phyloP scores from a whole-genome alignment of 1,284 basidiomycete species.

The Phellopilus nigrolimitatus region DNA sequence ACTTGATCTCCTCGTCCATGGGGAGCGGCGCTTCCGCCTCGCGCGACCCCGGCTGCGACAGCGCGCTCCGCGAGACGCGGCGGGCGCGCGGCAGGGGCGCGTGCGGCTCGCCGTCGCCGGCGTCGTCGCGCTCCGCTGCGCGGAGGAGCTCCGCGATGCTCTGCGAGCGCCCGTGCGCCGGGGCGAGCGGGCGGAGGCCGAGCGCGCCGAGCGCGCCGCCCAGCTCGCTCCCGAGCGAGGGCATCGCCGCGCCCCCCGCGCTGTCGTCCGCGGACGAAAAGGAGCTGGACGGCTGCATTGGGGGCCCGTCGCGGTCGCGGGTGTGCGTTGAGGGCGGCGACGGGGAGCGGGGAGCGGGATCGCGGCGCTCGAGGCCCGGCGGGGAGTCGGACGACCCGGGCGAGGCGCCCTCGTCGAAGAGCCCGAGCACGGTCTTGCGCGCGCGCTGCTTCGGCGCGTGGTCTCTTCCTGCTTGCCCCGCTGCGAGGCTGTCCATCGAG shows the following conservation, averaged over 20 bases:
- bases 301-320: too few species aligned
- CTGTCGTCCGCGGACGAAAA: background rate
- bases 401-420: slow-evolving; percentile 43
- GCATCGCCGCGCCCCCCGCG: slow-evolving; percentile 19
- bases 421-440: slow-evolving; percentile 58
- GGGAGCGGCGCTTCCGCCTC: background rate
- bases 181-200: slow-evolving; percentile 35
- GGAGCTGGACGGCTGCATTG: background rate
- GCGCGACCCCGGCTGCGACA: background rate
- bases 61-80: background rate
- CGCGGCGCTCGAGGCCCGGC: slow-evolving; percentile 13
- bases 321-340: background rate
- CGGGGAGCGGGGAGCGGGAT: background rate
- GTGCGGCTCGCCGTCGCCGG: slow-evolving; percentile 10
- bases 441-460: slow-evolving; percentile 18
- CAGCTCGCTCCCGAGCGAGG: slow-evolving; percentile 57
- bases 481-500: slow-evolving; percentile 10
- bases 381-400: slow-evolving; percentile 21
- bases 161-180: slow-evolving; percentile 42
- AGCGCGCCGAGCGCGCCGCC: slow-evolving; percentile 38
- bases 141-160: slow-evolving; percentile 47
- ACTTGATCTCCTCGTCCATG: slow-evolving; percentile 1
- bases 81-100: background rate
- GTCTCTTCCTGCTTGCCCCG: slow-evolving; percentile 20
- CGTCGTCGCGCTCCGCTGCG: slow-evolving; percentile 8